Base-by-base conservation (phyloP, 805 yeast genomes). In the Teunomyces aglyptinius region DNA sequence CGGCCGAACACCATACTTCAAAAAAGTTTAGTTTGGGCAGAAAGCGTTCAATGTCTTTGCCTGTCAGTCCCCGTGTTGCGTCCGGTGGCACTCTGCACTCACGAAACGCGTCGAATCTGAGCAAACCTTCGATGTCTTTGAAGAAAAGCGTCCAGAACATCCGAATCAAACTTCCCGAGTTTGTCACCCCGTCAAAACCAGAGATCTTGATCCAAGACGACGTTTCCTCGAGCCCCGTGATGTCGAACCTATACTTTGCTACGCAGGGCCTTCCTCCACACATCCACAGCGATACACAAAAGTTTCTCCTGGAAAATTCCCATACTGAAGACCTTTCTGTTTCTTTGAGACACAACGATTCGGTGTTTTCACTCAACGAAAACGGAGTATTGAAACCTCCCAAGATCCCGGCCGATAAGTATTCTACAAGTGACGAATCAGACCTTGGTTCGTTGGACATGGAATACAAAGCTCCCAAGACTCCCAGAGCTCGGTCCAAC, bases 211-310 rank as follows among this genome's bases (percentile, higher is more conserved):
- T 44, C 38, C 15, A 10, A 16, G 28, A 28, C 31, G 22, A 11
- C 16, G 31, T n/a, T 8, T 38, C 46, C 7, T 38, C 44, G 15
- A 66, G 67, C 39, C 64, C 64, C 1, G 63, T 65, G 18, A 59
- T 65, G 18, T 64, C 71, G 12, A 79, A 74, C 56, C 76, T 79
- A 19, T 80, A 81, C 58, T 80, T 80, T 60, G 76, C 75, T 4
- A 80, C 76, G 54, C 85, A 80, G 52, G 85, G 85, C 1, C 58
- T 76, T 7, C 84, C 85, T 3, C 82, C 81, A 2, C 85, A 80
- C 53, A 45, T 71, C 64, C 42, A 56, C 46, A 44, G 52, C 49
- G 29, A 49, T 15, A 8, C 47, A 32, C 27, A 46, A 40, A 40
- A 42, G 29, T 41, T 33, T 5, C 42, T 42, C 36, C 43, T 49